Percentiles rank a stretch among this genome's conserved stretches.
Evolutionary conservation across 371 early-diverging fungal genomes (phyloP).

Genomic region (Haplosporangium sp.): DNA sequence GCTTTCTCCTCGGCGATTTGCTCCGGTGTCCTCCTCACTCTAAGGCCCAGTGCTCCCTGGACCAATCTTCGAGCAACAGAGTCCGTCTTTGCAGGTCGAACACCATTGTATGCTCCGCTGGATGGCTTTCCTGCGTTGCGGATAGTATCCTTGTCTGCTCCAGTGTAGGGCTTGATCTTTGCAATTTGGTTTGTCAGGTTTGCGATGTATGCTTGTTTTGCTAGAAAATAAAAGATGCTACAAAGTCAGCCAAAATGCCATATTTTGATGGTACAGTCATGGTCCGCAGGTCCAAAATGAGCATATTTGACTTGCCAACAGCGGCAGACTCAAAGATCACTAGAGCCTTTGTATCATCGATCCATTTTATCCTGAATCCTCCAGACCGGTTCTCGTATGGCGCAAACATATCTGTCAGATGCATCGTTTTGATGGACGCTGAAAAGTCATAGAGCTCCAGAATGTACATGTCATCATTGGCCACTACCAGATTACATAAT

Average conservation of each 20-base stretch:
- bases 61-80: slow-evolving; percentile 64
- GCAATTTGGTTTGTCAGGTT: slow-evolving; percentile 33
- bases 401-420: slow-evolving; percentile 68
- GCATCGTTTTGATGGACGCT: slow-evolving; percentile 64
- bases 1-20: slow-evolving; percentile 56
- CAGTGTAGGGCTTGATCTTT: slow-evolving; percentile 43
- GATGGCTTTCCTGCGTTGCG: slow-evolving; percentile 36
- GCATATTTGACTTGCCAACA: slow-evolving; percentile 59
- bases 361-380: slow-evolving; percentile 82
- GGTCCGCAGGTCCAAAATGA: slow-evolving; percentile 1
- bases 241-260: too few relatives aligned
- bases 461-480: slow-evolving; percentile 49
- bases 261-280: background rate
- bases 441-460: slow-evolving; percentile 67
- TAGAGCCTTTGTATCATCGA: slow-evolving; percentile 78
- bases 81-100: slow-evolving; percentile 62
- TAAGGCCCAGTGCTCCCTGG: slow-evolving; percentile 62
- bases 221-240: background rate
- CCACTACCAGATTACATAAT: slow-evolving; percentile 1
- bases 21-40: slow-evolving; percentile 59
- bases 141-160: slow-evolving; percentile 42
- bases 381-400: slow-evolving; percentile 67
- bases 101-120: slow-evolving; percentile 42
- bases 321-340: slow-evolving; percentile 77
- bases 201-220: slow-evolving; percentile 47